These are phyloP conservation scores for Podospora tetraspora DNA, from an alignment of 495 filamentous ascomycete species.

Conservation along the genomic window DNA sequence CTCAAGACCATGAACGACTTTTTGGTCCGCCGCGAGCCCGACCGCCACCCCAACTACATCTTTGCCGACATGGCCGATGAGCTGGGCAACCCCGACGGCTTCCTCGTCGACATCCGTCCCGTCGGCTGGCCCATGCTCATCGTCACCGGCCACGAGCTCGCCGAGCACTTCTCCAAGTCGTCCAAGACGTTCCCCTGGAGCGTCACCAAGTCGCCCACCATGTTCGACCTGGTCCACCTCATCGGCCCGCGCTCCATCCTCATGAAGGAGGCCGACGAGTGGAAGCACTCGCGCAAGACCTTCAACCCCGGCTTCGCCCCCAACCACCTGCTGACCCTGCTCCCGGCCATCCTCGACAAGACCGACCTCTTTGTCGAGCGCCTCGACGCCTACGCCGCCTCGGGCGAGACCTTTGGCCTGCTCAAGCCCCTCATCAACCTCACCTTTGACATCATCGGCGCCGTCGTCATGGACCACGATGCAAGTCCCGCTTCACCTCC, in stretches of 20 bases:
- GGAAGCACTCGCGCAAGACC: slow-evolving; percentile 36
- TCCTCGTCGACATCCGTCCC: slow-evolving; percentile 37
- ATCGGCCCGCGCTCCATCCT: slow-evolving; percentile 39
- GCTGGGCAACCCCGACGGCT: slow-evolving; percentile 23
- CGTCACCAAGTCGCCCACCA: slow-evolving; percentile 38
- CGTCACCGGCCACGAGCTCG: slow-evolving; percentile 40
- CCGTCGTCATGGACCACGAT: slow-evolving; percentile 32
- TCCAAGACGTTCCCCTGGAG: slow-evolving; percentile 40
- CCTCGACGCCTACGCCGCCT: slow-evolving; percentile 23
- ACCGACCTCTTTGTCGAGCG: slow-evolving; percentile 27
- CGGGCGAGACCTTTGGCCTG: slow-evolving; percentile 27
- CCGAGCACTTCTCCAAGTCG: slow-evolving; percentile 37
- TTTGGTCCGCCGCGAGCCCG: slow-evolving; percentile 8
- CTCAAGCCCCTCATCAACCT: slow-evolving; percentile 26
- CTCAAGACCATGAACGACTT: slow-evolving; percentile 24
- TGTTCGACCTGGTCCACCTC: slow-evolving; percentile 24
- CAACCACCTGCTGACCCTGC: slow-evolving; percentile 36
- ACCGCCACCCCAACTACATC: slow-evolving; percentile 23
- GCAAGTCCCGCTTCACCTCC: not conserved
- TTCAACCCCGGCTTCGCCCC: slow-evolving; percentile 44
- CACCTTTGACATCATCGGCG: slow-evolving; percentile 40
- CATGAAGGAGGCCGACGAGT: slow-evolving; percentile 28
- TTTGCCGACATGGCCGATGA: slow-evolving; percentile 22
- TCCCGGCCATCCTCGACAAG: slow-evolving; percentile 40
- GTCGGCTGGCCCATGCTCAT: slow-evolving; percentile 30